Evolutionary conservation across 129 eudicot species (phyloP), one percentile per base, ranked within the genome.

Genomic region (Chrysanthemum seticuspe): DNA sequence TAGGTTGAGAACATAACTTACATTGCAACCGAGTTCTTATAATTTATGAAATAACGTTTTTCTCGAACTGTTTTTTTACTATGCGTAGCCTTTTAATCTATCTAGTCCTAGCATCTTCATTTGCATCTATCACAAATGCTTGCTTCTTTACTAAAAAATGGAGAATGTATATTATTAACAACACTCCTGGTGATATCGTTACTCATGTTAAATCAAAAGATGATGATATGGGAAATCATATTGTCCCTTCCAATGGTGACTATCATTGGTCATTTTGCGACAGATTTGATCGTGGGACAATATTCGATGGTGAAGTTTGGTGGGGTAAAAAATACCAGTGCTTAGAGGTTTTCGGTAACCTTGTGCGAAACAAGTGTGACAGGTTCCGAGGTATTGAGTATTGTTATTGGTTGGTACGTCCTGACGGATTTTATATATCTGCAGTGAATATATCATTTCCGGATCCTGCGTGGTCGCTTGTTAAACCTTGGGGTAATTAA

Each of bases 121-220:
- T 66, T n/a, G 8, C 54, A 36, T 66, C 44, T 36, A 44, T 75
- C 25, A 40, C 79, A 66, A 44, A 75, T 67, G 44, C 60, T 67
- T 75, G 79, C 58, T 75, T 75, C 36, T 67, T 75, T 65, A 75
- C 79, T 59, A 48, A 57, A 54, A 1, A 65, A 75, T 65, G 79
- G 72, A 65, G 44, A 9, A 0, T 75, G 18, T 23, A 54, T 68
- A 44, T 65, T 40, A 65, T 66, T 4, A 75, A 75, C 23, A 15
- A 25, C 13, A 74, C 72, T 18, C 78, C 71, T 6, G 25, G 50
- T 74, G 40, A 53, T 18, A 53, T 75, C 3, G 44, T 55, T 51
- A 55, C 48, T 54, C 73, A 65, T 55, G 73, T 65, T 21, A 19
- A 12, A 47, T 75, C 59, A 40, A 75, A 75, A 66, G 79, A 75